These are phyloP conservation scores for Rhododendron mucronatum DNA, from an alignment of 148 eudicot genomes.

Conservation along the genomic window DNA sequence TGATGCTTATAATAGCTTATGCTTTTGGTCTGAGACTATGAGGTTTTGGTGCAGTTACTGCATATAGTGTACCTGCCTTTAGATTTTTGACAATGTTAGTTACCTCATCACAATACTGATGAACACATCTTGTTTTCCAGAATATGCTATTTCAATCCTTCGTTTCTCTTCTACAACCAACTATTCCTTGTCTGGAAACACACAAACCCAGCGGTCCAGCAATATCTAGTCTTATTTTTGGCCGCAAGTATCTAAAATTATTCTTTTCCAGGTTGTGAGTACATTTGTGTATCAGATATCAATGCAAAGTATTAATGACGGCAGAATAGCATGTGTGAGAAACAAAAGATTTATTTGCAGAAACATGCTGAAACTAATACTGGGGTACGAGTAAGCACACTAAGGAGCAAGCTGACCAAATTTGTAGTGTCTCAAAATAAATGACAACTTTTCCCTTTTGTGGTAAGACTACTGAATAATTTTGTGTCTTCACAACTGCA, in stretches of 20 bases:
- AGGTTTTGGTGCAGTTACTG: neutral
- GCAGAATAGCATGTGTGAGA: neutral
- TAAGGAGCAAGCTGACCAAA: neutral
- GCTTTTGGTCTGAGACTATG: neutral
- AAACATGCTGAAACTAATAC: neutral
- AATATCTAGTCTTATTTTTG: neutral
- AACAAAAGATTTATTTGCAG: neutral
- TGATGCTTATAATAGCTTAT: neutral
- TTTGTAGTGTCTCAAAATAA: neutral
- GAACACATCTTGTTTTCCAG: neutral
- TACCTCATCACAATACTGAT: neutral
- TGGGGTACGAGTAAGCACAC: neutral
- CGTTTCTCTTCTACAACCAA: neutral
- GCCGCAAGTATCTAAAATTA: neutral
- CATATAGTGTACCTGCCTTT: neutral
- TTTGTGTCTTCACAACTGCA: neutral
- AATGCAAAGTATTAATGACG: neutral
- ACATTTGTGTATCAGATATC: neutral
- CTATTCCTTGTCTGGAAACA: neutral
- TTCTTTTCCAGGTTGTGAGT: neutral
- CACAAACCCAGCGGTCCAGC: neutral
- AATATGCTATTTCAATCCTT: neutral
- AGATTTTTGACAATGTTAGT: neutral
- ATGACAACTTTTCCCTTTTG: neutral
- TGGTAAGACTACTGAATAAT: neutral